Evolutionary conservation across 306 rosid genomes (phyloP), one percentile per base, ranked within the genome.

Genomic region (Pyrus bretschneideri): DNA sequence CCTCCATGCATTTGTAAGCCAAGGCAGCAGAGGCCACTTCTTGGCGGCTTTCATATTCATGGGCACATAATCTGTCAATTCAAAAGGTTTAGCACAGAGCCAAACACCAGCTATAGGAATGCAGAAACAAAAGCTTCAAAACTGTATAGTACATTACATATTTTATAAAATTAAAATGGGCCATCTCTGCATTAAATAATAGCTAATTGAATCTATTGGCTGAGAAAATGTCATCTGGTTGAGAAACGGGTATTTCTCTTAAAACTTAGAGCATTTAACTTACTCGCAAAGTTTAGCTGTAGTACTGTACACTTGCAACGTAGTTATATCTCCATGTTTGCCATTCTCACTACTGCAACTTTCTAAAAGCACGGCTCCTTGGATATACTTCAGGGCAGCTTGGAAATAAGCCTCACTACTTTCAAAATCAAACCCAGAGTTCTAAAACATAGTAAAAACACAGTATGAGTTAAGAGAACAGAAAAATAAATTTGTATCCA

Each of bases 1-100:
- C 96, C 86, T 90, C 97, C 88, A 91, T 78, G 89, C 98, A 93
- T 88, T 93, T 93, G 84, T 85, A 93, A 25, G 93, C 97, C 93
- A 93, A 86, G 76, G 97, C 83, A 77, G 98, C 97, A 31, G 88
- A 80, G 33, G 91, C 96, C 90, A 86, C 87, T 87, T 93, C 98
- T 72, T 76, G 78, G 59, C 82, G 77, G 44, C 70, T 74, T 85
- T 91, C 93, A 62, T 85, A 93, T 86, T 83, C 93, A 74, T 62
- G 83, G 71, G 91, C 97, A 87, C 97, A 93, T 64, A 81, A 85
- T 83, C 98, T 93, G 89, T 68, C 30, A 21, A 89, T 74, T 74
- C 73, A 72, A 69, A 68, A 45, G 29, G 33, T 69, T 70, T 62
- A 73, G 79, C 46, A 77, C 23, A 72, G 17, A 57, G 27, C 63